These are phyloP conservation scores for Neofusicoccum laricinum DNA, from an alignment of 2,329 filamentous ascomycete genomes.

Conservation along the genomic window DNA sequence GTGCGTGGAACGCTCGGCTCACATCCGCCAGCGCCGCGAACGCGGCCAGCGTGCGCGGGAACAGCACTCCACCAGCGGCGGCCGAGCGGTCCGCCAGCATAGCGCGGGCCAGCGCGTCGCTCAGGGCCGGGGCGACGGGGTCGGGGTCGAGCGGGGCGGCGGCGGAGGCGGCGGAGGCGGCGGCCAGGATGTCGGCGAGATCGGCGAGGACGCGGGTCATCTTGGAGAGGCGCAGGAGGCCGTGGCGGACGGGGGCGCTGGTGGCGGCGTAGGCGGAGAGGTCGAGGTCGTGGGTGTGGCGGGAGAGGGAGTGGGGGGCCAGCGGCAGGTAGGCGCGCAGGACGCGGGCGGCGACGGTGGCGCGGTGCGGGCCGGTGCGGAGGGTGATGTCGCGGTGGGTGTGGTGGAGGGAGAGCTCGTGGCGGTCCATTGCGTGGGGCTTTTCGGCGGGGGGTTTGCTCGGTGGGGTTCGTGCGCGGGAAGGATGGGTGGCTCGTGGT, in stretches of 20 bases:
- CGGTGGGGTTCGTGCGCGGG: no score
- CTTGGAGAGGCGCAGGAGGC: neutral
- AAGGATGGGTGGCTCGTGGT: no score
- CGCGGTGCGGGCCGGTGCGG: neutral
- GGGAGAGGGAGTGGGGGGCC: neutral
- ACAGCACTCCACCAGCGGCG: neutral
- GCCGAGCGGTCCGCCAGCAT: neutral
- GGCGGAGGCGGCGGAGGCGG: neutral
- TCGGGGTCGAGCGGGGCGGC: neutral
- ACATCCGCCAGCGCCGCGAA: conserved; percentile 11
- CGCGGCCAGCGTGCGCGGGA: neutral
- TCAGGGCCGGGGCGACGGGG: neutral
- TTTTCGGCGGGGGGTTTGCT: no score
- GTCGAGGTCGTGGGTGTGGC: conserved; percentile 2
- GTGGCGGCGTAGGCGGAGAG: neutral
- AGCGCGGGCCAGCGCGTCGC: neutral
- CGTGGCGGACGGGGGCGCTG: neutral
- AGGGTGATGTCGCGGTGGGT: neutral
- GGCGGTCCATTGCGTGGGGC: no score
- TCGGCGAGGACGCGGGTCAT: neutral
- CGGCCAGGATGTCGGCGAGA: conserved; percentile 3
- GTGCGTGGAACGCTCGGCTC: conserved; percentile 4
- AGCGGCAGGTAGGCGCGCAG: conserved; percentile 4
- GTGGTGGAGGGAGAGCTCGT: neutral
- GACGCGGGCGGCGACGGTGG: neutral